phyloP scores from a whole-genome alignment of 306 rosid species.

The Neltuma alba region DNA sequence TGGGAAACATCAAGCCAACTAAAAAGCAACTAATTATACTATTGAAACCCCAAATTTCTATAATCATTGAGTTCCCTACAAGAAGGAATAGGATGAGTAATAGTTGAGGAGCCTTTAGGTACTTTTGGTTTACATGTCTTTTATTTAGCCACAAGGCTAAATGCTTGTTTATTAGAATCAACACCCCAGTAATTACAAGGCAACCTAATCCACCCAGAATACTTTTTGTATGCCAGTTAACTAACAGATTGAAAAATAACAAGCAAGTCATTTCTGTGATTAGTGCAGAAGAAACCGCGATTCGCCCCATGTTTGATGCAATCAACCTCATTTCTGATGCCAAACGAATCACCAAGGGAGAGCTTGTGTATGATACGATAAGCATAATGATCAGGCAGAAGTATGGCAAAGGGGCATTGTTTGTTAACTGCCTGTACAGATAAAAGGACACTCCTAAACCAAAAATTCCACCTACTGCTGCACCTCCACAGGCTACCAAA shows the following conservation, averaged over 20 bases:
- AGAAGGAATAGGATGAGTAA: constrained; percentile 60
- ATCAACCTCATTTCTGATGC: constrained; percentile 68
- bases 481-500: constrained; percentile 64
- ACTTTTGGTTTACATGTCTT: constrained; percentile 60
- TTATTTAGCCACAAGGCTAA: constrained; percentile 69
- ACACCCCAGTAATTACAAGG: background rate
- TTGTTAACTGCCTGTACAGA: constrained; percentile 40
- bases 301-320: constrained; percentile 64
- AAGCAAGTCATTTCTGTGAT: constrained; percentile 71
- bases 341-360: constrained; percentile 82
- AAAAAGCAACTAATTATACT: constrained; percentile 67
- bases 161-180: constrained; percentile 46
- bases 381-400: constrained; percentile 51
- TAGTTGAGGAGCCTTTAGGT: constrained; percentile 69
- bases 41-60: constrained; percentile 57
- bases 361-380: constrained; percentile 66
- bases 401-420: constrained; percentile 9
- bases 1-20: constrained; percentile 71
- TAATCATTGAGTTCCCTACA: constrained; percentile 59
- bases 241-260: constrained; percentile 48
- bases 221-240: constrained; percentile 20
- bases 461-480: constrained; percentile 40
- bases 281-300: constrained; percentile 59
- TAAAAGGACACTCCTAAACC: constrained; percentile 69
- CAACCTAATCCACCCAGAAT: constrained; percentile 27